Base-by-base conservation (phyloP, 1,284 basidiomycete genomes). In the Marasmius tenuissimus region DNA sequence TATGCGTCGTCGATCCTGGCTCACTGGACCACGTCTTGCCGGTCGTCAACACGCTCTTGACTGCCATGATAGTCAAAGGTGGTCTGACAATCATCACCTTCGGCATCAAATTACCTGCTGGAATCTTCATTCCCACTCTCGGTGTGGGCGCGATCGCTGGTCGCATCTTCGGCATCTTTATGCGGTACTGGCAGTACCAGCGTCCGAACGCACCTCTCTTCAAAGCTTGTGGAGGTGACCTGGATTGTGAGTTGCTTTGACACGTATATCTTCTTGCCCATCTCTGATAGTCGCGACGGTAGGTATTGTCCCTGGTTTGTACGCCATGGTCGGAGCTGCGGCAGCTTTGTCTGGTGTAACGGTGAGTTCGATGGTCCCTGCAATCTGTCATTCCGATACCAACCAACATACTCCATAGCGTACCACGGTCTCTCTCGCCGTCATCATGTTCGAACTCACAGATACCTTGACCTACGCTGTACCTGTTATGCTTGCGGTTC, bases 61-160 rank as follows among this genome's bases (percentile, higher is more conserved):
- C 88, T 33, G 92, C 95, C 0, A 82, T 97, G 74, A 53, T 95
- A 52, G 87, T 96, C 68, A 96, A 96, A 75, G 92, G 88, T 1
- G 82, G 81, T 1, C 76, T 98, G 61, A 97, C 96, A 0, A 82
- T 97, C 60, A 82, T 98, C 50, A 98, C 96, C 0, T 99, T 98
- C 66, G 96, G 96, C 2, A 94, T 97, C 77, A 94, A 92, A 70
- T 71, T 97, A 3, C 95, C 95, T 14, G 96, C 96, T 4, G 97
- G 97, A 1, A 97, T 99, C 68, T 99, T 99, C 76, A 94, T 99
- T 34, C 97, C 97, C 0, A 95, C 96, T 0, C 85, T 99, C 34
- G 96, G 94, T 20, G 96, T 98, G n/a, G 97, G 97, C 18, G 97
- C 97, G 0, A 96, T 95, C 69, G 93, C 93, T 50, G 97, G 97